Evolutionary conservation across 257 asterid genomes (phyloP), one percentile per base, ranked within the genome.

Genomic region (Lavandula angustifolia): DNA sequence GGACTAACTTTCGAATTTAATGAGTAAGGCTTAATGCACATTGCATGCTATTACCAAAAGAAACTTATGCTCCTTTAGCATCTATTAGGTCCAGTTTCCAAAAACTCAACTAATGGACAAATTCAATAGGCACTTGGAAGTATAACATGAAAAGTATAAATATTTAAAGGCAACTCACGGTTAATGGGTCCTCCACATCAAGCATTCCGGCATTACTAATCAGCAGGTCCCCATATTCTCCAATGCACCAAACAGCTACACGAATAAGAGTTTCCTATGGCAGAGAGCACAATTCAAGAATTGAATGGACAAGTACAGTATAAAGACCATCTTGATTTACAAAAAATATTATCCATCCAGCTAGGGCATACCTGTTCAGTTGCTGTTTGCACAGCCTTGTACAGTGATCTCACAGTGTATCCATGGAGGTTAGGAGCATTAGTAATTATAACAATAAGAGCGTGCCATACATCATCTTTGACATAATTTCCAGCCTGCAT

Each of bases 191-290:
- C 82, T 94, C 99, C 29, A 69, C 60, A 72, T 79, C 87, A 73
- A 87, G 95, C 83, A 88, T 72, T 71, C 87, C 98, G 52, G 79
- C 69, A 66, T 83, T 86, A 71, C 73, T 61, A 59, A 90, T 85
- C 80, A 94, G 79, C 89, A 94, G 70, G 60, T 94, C 99, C 42
- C 98, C 99, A 75, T 87, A 94, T 82, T 94, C 99, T 69, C 99
- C 99, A 43, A 94, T 80, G 82, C 98, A 94, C 99, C 99, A 94
- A 67, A 94, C 92, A 27, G 92, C 92, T 82, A 94, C 98, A 71
- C 95, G 91, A 72, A 85, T 88, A 64, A 94, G 99, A 68, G 84
- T 81, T 86, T 90, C 98, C 99, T 94, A 68, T 59, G 43, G 61
- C 53, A 67, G 47, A 79, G 59, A 62, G 62, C 38, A 53, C 49